Conservation (phyloP, 2,329 filamentous ascomycete species). For the Xylariaceae sp. region DNA sequence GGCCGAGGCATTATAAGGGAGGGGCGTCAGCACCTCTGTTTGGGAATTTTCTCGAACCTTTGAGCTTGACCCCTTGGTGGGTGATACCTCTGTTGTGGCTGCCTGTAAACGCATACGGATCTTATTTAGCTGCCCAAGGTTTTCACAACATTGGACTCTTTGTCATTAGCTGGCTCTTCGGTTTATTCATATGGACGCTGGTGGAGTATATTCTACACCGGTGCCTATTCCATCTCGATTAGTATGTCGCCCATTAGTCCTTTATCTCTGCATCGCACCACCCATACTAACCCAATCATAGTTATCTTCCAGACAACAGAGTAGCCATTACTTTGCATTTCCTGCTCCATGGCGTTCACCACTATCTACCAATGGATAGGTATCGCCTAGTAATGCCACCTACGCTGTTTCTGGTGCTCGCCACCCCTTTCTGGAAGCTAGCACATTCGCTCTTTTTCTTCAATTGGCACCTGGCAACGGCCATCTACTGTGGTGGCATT, state of each 20-base stretch:
- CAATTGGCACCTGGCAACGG: conserved; percentile 81
- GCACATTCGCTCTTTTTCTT: conserved; percentile 82
- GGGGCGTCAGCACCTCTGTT: conserved; percentile 92
- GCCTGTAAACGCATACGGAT: conserved; percentile 77
- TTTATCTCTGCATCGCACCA: background rate
- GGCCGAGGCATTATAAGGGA: conserved; percentile 93
- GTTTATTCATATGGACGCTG: conserved; percentile 83
- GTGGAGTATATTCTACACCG: conserved; percentile 89
- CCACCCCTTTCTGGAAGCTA: conserved; percentile 89
- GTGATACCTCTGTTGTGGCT: conserved; percentile 84
- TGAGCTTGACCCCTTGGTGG: conserved; percentile 95
- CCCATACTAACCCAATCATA: conserved; percentile 48
- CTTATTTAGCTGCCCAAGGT: conserved; percentile 67
- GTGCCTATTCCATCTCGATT: conserved; percentile 91
- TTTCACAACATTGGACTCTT: conserved; percentile 56
- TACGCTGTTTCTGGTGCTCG: conserved; percentile 81
- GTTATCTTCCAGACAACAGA: conserved; percentile 88
- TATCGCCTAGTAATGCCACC: conserved; percentile 98
- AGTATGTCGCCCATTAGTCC: conserved; percentile 60
- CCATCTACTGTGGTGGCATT: conserved; percentile 86
- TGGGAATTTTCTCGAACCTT: conserved; percentile 97
- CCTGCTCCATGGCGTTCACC: conserved; percentile 93
- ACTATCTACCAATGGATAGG: conserved; percentile 99
- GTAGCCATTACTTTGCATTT: conserved; percentile 89
- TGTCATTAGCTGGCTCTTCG: conserved; percentile 69